Conservation (phyloP, 306 rosid genomes). For the Citrullus amarus region DNA sequence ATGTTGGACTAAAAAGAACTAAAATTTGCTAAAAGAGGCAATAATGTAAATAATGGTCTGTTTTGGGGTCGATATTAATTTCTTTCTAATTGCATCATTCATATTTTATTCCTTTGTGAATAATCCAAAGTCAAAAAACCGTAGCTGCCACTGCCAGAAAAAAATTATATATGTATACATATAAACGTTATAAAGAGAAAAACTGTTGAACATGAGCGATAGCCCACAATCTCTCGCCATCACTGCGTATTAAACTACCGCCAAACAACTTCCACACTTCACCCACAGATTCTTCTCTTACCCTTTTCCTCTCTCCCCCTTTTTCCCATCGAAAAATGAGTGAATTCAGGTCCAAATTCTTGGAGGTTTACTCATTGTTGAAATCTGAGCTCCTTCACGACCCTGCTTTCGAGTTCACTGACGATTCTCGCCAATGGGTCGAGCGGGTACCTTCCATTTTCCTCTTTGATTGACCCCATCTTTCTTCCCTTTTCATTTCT, state of each 20-base stretch:
- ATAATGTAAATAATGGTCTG: background rate
- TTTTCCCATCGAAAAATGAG: slow-evolving; percentile 9
- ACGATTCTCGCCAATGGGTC: slow-evolving; percentile 38
- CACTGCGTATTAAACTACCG: background rate
- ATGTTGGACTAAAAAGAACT: too few relatives aligned
- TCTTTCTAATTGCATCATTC: background rate
- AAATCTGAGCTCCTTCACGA: slow-evolving; percentile 38
- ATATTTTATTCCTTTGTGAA: background rate
- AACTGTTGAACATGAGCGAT: background rate
- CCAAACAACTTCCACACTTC: background rate
- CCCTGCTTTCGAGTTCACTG: slow-evolving; percentile 36
- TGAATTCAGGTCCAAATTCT: slow-evolving; percentile 26
- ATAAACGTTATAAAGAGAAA: background rate
- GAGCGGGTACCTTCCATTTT: slow-evolving; percentile 17
- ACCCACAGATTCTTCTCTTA: background rate
- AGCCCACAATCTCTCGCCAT: background rate
- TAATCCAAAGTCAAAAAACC: background rate
- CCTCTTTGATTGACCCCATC: background rate
- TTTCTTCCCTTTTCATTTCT: background rate
- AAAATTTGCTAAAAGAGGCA: background rate
- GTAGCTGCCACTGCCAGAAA: background rate
- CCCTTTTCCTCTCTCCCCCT: background rate
- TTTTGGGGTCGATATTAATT: background rate
- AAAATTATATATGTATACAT: background rate
- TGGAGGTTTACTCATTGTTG: slow-evolving; percentile 31